Evolutionary conservation across 2,329 filamentous ascomycete genomes (phyloP).

Genomic region (Berkeleyomyces basicola): DNA sequence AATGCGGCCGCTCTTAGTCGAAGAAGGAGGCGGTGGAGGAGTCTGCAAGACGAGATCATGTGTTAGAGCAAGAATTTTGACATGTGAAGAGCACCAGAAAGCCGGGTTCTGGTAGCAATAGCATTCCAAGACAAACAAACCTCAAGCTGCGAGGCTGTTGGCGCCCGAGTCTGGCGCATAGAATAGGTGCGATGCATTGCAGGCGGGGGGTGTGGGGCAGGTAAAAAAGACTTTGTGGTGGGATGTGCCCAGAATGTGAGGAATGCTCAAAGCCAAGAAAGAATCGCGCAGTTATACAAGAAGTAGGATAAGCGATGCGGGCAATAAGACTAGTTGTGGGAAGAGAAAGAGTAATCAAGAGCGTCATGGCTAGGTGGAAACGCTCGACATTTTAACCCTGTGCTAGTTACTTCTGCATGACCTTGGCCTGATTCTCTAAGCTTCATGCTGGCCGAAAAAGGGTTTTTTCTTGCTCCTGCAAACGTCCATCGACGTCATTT

Average conservation of each 20-base stretch:
- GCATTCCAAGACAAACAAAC: slow-evolving; percentile 22
- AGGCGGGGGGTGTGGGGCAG: slow-evolving; percentile 14
- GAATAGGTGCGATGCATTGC: slow-evolving; percentile 97
- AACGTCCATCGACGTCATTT: background rate
- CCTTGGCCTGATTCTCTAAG: background rate
- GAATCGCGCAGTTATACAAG: background rate
- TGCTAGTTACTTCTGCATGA: background rate
- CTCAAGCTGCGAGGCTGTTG: slow-evolving; percentile 67
- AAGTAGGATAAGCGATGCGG: background rate
- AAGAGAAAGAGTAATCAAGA: background rate
- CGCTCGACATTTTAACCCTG: background rate
- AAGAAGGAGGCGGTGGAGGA: slow-evolving; percentile 78
- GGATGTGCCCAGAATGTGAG: background rate
- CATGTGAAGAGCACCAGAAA: background rate
- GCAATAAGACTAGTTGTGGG: background rate
- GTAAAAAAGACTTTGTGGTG: background rate
- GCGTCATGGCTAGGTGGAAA: background rate
- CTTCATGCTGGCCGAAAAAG: slow-evolving; percentile 3
- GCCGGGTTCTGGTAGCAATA: background rate
- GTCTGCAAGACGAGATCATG: slow-evolving; percentile 39
- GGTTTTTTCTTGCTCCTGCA: background rate
- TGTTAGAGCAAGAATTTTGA: slow-evolving; percentile 11
- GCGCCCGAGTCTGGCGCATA: slow-evolving; percentile 92
- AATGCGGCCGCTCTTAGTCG: slow-evolving; percentile 77
- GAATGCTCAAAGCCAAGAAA: background rate